These are phyloP conservation scores for Hygrocybe punicea DNA, from an alignment of 768 basidiomycete genomes.

Conservation along the genomic window DNA sequence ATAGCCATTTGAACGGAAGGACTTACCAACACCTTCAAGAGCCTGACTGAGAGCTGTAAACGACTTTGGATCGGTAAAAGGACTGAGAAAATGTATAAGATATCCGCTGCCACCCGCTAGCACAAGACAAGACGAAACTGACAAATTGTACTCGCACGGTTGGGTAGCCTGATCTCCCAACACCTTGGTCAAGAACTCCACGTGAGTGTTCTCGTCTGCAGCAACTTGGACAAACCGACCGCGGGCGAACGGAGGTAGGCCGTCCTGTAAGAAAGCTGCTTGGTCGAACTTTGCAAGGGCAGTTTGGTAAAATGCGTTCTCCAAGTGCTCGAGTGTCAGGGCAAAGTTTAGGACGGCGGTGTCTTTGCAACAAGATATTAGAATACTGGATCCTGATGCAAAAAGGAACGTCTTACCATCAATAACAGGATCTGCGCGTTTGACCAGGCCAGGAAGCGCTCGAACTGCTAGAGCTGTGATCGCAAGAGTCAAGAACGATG, in stretches of 20 bases:
- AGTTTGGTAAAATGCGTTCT: constrained; percentile 42
- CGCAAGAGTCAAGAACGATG: not conserved
- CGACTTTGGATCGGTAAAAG: constrained; percentile 40
- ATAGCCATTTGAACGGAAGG: constrained; percentile 45
- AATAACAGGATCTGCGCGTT: not conserved
- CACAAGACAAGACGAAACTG: not conserved
- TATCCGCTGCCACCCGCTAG: not conserved
- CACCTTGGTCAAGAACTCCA: constrained; percentile 33
- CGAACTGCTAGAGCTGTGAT: not conserved
- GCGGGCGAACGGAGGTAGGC: constrained; percentile 46
- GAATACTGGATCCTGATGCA: not conserved
- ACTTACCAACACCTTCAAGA: constrained; percentile 52
- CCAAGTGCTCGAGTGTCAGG: constrained; percentile 46
- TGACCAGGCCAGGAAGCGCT: not conserved
- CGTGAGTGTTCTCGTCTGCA: constrained; percentile 47
- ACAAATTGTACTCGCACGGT: constrained; percentile 39
- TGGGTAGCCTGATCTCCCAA: constrained; percentile 34
- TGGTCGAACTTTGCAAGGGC: constrained; percentile 42
- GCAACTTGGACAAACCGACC: constrained; percentile 48
- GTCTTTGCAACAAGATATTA: constrained; percentile 10
- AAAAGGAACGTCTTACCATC: not conserved
- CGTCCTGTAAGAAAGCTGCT: constrained; percentile 42
- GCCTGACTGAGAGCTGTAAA: constrained; percentile 46
- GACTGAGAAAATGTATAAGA: constrained; percentile 24
- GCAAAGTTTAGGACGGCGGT: constrained; percentile 41